phyloP scores from a whole-genome alignment of 495 filamentous ascomycete genomes.

The Penicillium taxi region DNA sequence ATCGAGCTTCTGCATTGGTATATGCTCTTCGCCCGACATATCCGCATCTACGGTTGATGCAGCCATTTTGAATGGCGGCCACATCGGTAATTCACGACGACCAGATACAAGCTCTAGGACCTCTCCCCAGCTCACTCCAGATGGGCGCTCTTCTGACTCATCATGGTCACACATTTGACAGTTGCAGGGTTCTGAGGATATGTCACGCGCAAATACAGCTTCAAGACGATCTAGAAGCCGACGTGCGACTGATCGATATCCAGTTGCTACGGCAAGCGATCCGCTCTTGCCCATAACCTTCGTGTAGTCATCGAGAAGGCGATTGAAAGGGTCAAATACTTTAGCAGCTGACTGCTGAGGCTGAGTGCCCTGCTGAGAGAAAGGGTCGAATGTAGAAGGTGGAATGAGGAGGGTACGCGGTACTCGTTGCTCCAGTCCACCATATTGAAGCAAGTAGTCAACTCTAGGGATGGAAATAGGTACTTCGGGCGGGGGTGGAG shows the following conservation, averaged over 20 bases:
- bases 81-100: conserved; percentile 70
- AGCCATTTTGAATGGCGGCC: conserved; percentile 77
- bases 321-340: conserved; percentile 71
- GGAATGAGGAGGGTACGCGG: conserved; percentile 57
- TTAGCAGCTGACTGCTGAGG: conserved; percentile 44
- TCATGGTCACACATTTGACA: conserved; percentile 71
- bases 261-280: conserved; percentile 90
- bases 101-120: conserved; percentile 89
- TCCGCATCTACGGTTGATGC: conserved; percentile 45
- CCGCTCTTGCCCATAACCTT: conserved; percentile 74
- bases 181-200: conserved; percentile 69
- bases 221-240: conserved; percentile 87
- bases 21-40: conserved; percentile 40
- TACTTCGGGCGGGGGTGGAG: conserved; percentile 66
- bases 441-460: conserved; percentile 83
- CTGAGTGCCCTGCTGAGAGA: conserved; percentile 25
- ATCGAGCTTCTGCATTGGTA: conserved; percentile 77
- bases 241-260: conserved; percentile 89
- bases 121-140: conserved; percentile 92
- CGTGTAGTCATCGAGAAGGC: conserved; percentile 76
- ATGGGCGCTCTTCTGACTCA: conserved; percentile 42
- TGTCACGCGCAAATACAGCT: conserved; percentile 84
- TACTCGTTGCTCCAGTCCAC: conserved; percentile 60
- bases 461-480: conserved; percentile 69
- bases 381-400: conserved; percentile 32